These are phyloP conservation scores for Colletotrichum sp. DNA, from an alignment of 2,329 filamentous ascomycete genomes.

Conservation along the genomic window DNA sequence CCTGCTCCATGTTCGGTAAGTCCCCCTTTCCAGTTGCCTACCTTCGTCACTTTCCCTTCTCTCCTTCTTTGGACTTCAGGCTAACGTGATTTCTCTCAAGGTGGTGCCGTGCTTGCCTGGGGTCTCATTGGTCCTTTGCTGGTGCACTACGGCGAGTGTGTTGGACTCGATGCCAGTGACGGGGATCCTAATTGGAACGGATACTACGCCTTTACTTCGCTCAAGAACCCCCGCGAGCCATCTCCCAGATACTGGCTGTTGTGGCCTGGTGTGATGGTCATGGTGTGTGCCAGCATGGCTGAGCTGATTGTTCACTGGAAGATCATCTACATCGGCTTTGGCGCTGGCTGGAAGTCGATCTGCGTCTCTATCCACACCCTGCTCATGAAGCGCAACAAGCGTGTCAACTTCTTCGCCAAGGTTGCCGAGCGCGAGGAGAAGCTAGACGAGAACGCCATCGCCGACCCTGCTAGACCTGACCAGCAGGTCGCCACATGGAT, in stretches of 20 bases:
- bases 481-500: constrained; percentile 60
- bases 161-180: constrained; percentile 41
- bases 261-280: constrained; percentile 50
- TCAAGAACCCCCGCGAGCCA: constrained; percentile 32
- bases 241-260: constrained; percentile 49
- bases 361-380: constrained; percentile 32
- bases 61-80: neutral
- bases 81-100: neutral
- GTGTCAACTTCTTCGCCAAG: constrained; percentile 35
- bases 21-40: neutral
- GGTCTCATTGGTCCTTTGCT: constrained; percentile 53
- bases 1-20: constrained; percentile 57
- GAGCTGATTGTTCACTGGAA: constrained; percentile 46
- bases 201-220: constrained; percentile 33
- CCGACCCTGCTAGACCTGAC: constrained; percentile 44
- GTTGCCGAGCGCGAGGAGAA: constrained; percentile 40
- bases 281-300: constrained; percentile 43
- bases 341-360: constrained; percentile 36
- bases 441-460: constrained; percentile 36
- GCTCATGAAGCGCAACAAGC: constrained; percentile 35
- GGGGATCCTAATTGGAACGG: constrained; percentile 32
- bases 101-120: constrained; percentile 61
- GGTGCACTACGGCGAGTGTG: constrained; percentile 55
- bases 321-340: constrained; percentile 38
- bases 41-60: rapidly evolving